Conservation (phyloP, 352 stramenopile species). For the Elongisporangium anandrum region DNA sequence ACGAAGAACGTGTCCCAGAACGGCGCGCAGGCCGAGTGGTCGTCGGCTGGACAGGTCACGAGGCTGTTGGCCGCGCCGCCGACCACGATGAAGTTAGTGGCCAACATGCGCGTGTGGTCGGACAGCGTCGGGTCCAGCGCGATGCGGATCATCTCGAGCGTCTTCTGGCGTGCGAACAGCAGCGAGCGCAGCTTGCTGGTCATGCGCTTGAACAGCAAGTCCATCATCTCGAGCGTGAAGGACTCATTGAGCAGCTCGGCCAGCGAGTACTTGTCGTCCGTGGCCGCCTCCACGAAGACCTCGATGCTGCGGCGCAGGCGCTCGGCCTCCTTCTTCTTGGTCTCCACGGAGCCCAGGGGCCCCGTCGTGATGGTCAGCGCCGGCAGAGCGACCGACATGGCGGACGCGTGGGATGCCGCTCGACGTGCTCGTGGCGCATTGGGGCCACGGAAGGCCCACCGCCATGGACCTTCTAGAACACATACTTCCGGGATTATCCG, state of each 20-base stretch:
- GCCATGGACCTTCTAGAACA: not conserved
- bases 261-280: constrained; percentile 55
- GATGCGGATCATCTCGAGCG: constrained; percentile 65
- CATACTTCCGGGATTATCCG: not conserved
- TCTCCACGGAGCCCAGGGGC: constrained; percentile 12
- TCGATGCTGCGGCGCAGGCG: constrained; percentile 68
- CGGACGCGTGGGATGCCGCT: not conserved
- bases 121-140: constrained; percentile 46
- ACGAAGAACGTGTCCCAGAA: constrained; percentile 77
- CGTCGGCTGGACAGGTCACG: constrained; percentile 28
- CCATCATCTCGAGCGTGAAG: constrained; percentile 81
- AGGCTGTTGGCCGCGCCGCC: constrained; percentile 56
- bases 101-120: constrained; percentile 65
- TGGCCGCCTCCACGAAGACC: constrained; percentile 80
- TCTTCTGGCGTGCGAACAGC: constrained; percentile 66
- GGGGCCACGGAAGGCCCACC: not conserved
- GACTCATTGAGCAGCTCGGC: constrained; percentile 72
- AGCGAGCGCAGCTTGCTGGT: constrained; percentile 69
- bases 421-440: not conserved
- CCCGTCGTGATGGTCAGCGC: not conserved
- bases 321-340: constrained; percentile 49
- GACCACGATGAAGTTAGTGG: constrained; percentile 75
- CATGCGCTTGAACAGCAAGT: constrained; percentile 86
- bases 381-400: not conserved
- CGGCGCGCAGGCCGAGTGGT: constrained; percentile 47